A percentile compares a stretch with the other conserved stretches of the same genome.
Conservation (phyloP, 2,329 filamentous ascomycete species). For the Sclerotinia nivalis region DNA sequence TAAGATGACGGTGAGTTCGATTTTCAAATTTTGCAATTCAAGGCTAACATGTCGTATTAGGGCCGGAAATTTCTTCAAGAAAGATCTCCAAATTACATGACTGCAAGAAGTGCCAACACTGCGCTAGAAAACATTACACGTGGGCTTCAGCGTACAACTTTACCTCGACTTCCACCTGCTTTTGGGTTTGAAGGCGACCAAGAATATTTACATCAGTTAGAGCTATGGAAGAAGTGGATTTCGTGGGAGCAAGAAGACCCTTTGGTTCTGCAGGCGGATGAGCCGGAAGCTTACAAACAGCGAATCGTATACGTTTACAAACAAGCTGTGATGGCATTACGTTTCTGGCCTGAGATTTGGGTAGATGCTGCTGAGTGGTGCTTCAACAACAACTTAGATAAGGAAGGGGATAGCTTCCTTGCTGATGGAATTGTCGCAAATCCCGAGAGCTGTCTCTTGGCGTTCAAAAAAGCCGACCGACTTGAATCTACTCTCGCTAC, state of each 20-base stretch:
- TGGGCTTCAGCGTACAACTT: conserved; percentile 71
- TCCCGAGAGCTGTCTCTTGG: conserved; percentile 87
- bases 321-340: conserved; percentile 87
- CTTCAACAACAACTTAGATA: conserved; percentile 70
- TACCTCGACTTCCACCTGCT: conserved; percentile 79
- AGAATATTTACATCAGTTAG: conserved; percentile 81
- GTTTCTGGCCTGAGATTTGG: conserved; percentile 96
- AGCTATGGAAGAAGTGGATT: conserved; percentile 92
- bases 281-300: conserved; percentile 70
- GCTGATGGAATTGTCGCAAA: conserved; percentile 83
- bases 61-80: conserved; percentile 95
- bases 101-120: conserved; percentile 85
- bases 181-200: conserved; percentile 83
- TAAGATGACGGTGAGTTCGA: conserved; percentile 73
- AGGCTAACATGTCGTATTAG: conserved; percentile 47
- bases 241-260: conserved; percentile 94
- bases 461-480: conserved; percentile 85
- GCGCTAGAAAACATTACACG: conserved; percentile 87
- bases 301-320: conserved; percentile 89
- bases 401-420: conserved; percentile 68
- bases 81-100: conserved; percentile 91
- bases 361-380: conserved; percentile 93
- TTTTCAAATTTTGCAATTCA: neutral
- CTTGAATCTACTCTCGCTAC: conserved; percentile 76
- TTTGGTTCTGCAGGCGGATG: conserved; percentile 80